Conservation (phyloP, 257 asterid genomes). For the Solanum stenotomum region DNA sequence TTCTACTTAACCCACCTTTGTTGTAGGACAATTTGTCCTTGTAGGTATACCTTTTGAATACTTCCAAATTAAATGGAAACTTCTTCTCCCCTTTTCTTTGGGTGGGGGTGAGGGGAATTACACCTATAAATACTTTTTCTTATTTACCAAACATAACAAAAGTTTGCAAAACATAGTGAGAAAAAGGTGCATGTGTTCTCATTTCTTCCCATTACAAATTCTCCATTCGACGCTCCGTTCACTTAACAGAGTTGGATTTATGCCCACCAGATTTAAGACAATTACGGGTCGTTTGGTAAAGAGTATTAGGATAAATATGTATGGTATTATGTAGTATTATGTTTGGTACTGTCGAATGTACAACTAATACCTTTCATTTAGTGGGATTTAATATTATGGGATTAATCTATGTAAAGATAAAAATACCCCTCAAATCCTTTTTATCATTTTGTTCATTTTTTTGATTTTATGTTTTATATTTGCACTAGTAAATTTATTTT, state of each 20-base stretch:
- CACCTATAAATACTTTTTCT: background rate
- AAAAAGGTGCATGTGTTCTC: background rate
- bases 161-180: background rate
- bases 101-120: background rate
- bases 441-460: no score
- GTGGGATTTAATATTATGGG: background rate
- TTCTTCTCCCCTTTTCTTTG: background rate
- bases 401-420: background rate
- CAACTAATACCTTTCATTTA: background rate
- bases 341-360: no score
- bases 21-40: background rate
- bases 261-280: background rate
- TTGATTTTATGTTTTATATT: no score
- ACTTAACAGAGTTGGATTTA: background rate
- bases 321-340: background rate
- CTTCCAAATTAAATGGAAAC: background rate
- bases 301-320: background rate
- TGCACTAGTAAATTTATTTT: background rate
- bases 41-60: background rate
- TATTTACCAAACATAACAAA: background rate
- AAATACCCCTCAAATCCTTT: background rate
- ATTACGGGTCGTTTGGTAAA: background rate
- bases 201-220: background rate
- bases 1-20: background rate
- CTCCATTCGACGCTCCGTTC: background rate